Evolutionary conservation across 192 early-diverging fungal genomes (phyloP).

Genomic region (Gaertneriomyces semiglobifer): DNA sequence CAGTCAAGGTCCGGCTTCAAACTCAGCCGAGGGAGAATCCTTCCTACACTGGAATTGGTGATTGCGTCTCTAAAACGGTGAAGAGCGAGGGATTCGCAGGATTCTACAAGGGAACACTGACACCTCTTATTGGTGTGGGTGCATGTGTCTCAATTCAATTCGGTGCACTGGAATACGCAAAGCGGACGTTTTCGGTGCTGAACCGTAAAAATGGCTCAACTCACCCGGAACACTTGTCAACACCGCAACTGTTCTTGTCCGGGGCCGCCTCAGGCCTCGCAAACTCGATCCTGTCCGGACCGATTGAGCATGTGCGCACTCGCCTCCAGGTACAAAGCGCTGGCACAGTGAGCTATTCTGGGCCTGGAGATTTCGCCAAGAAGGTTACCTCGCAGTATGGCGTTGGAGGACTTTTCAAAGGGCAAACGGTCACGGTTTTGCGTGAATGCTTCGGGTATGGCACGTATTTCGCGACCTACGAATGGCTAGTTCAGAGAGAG

Average conservation of each 20-base stretch:
- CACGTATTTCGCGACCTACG: slow-evolving; percentile 91
- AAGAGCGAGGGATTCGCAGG: slow-evolving; percentile 56
- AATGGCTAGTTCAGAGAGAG: slow-evolving; percentile 75
- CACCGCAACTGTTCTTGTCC: slow-evolving; percentile 77
- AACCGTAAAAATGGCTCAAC: slow-evolving; percentile 41
- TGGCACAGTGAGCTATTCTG: slow-evolving; percentile 32
- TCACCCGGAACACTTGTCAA: slow-evolving; percentile 50
- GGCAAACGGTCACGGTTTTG: slow-evolving; percentile 77
- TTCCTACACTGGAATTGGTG: slow-evolving; percentile 76
- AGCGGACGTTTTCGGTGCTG: slow-evolving; percentile 66
- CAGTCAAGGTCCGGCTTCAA: slow-evolving; percentile 74
- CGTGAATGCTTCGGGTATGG: slow-evolving; percentile 93
- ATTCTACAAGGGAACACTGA: slow-evolving; percentile 73
- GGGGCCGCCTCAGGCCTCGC: slow-evolving; percentile 85
- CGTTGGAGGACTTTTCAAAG: slow-evolving; percentile 82
- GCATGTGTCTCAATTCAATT: slow-evolving; percentile 98
- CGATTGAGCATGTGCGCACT: slow-evolving; percentile 94
- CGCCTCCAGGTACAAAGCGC: slow-evolving; percentile 89
- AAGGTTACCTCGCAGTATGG: slow-evolving; percentile 78
- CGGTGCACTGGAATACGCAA: slow-evolving; percentile 79
- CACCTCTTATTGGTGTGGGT: slow-evolving; percentile 90
- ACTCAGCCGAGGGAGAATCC: slow-evolving; percentile 74
- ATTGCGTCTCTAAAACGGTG: slow-evolving; percentile 82
- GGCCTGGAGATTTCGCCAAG: slow-evolving; percentile 80
- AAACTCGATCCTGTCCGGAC: slow-evolving; percentile 83